Percentiles rank a stretch among this genome's conserved stretches.
These are phyloP conservation scores for Alloteropsis semialata DNA, from an alignment of 176 grass and related monocot species.

Conservation along the genomic window DNA sequence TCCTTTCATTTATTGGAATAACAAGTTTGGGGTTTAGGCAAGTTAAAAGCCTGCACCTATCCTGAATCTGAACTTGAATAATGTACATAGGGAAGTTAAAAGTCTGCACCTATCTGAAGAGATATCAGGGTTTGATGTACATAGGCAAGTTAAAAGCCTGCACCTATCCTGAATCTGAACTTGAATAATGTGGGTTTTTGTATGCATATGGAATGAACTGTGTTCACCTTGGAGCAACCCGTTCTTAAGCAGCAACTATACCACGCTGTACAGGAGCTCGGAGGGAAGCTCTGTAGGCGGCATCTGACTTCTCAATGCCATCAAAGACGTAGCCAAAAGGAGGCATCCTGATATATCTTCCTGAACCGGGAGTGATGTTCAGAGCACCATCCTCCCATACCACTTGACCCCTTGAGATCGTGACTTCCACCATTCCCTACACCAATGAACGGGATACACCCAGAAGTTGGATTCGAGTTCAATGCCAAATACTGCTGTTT, in stretches of 20 bases:
- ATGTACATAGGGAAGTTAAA: too few relatives aligned
- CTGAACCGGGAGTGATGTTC: slow-evolving; percentile 63
- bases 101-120: not conserved
- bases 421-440: slow-evolving; percentile 90
- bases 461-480: not conserved
- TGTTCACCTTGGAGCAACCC: slow-evolving; percentile 12
- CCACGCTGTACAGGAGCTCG: slow-evolving; percentile 61
- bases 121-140: slow-evolving; percentile 17
- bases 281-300: slow-evolving; percentile 63
- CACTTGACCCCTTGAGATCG: slow-evolving; percentile 75
- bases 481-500: not conserved
- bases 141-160: slow-evolving; percentile 14
- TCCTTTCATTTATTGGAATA: not conserved
- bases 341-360: slow-evolving; percentile 63
- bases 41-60: slow-evolving; percentile 18
- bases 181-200: not conserved
- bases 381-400: slow-evolving; percentile 78
- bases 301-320: slow-evolving; percentile 75
- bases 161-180: slow-evolving; percentile 7
- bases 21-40: not conserved
- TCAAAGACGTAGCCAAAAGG: slow-evolving; percentile 87
- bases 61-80: slow-evolving; percentile 3
- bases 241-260: slow-evolving; percentile 41
- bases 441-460: not conserved
- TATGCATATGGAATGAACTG: not conserved